These are phyloP conservation scores for Terfezia boudieri DNA, from an alignment of 495 filamentous ascomycete genomes.

Conservation along the genomic window DNA sequence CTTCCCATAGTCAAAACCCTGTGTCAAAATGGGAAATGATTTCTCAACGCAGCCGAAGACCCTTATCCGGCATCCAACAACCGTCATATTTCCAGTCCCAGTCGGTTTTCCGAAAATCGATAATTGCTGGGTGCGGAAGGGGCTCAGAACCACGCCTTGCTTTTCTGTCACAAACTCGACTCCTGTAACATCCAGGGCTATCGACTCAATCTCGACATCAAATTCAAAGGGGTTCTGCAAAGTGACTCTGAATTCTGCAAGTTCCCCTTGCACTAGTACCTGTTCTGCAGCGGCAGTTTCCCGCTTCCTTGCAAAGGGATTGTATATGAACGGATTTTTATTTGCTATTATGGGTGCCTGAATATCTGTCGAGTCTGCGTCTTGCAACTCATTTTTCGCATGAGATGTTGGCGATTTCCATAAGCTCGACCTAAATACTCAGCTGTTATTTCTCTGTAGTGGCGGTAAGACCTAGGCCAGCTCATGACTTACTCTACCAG, in stretches of 20 bases:
- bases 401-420: conserved; percentile 45
- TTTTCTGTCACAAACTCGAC: conserved; percentile 41
- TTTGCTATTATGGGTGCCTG: conserved; percentile 30
- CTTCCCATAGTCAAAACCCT: conserved; percentile 46
- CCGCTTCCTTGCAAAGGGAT: conserved; percentile 54
- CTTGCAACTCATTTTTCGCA: conserved; percentile 44
- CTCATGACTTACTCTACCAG: conserved; percentile 27
- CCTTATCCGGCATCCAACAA: conserved; percentile 60
- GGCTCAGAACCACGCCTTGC: conserved; percentile 45
- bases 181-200: conserved; percentile 52
- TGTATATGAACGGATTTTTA: conserved; percentile 78
- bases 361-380: conserved; percentile 28
- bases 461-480: background rate
- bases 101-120: conserved; percentile 46
- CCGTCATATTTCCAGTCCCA: conserved; percentile 39
- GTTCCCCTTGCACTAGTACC: conserved; percentile 54
- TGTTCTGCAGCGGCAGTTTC: conserved; percentile 35
- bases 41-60: conserved; percentile 60
- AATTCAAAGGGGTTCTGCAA: conserved; percentile 91
- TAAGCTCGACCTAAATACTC: conserved; percentile 11
- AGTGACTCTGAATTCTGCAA: conserved; percentile 50
- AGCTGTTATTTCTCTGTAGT: background rate
- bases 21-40: conserved; percentile 59
- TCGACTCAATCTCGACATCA: conserved; percentile 64
- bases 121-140: conserved; percentile 60